These are phyloP conservation scores for Acanthamoeba sp. DNA, from an alignment of 208 protist genomes.

Conservation along the genomic window DNA sequence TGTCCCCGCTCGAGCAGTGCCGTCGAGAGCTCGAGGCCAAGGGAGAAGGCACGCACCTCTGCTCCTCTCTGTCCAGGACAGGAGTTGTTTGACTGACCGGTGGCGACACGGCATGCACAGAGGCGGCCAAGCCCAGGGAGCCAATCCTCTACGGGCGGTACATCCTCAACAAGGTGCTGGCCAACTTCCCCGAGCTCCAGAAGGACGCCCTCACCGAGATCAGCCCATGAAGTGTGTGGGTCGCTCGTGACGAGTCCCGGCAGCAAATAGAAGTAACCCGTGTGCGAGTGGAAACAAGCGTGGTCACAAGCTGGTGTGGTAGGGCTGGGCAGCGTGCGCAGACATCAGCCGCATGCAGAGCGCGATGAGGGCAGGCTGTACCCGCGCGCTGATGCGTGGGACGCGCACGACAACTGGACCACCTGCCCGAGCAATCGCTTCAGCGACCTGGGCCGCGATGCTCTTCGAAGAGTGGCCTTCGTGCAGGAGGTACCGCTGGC, in stretches of 20 bases:
- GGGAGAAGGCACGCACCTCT: neutral
- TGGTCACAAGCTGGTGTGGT: neutral
- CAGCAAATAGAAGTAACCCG: neutral
- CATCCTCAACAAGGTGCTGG: slow-evolving; percentile 15
- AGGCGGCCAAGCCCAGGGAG: neutral
- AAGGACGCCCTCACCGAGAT: slow-evolving; percentile 29
- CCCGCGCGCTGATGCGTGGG: neutral
- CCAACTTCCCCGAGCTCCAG: slow-evolving; percentile 19
- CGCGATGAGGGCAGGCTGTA: neutral
- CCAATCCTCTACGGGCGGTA: neutral
- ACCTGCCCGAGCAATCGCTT: neutral
- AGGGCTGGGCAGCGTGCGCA: no score
- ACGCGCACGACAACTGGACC: no score
- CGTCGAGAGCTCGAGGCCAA: neutral
- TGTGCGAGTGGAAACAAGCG: no score
- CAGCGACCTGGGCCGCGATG: neutral
- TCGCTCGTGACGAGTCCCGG: neutral
- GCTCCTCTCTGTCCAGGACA: neutral
- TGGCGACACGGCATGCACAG: neutral
- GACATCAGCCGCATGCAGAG: no score
- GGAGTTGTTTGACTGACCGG: neutral
- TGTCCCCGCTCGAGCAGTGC: neutral
- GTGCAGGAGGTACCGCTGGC: neutral
- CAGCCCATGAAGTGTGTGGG: neutral
- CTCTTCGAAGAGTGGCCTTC: no score